Conservation (phyloP, 2,329 filamentous ascomycete species). For the Diatrype stigma region DNA sequence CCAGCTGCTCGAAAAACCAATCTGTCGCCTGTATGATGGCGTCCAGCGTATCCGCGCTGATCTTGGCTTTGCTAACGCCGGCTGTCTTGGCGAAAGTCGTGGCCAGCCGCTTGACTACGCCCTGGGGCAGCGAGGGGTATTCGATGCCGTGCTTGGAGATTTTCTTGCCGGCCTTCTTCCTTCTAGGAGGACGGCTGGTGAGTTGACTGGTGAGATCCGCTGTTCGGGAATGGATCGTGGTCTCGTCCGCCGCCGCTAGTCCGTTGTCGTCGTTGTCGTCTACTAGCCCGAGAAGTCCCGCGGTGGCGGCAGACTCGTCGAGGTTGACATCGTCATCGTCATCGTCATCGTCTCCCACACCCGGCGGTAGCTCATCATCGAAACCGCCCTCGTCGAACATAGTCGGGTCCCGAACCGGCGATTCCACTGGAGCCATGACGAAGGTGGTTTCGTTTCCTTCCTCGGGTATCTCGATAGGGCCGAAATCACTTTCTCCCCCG, state of each 20-base stretch:
- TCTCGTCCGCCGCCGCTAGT: conserved; percentile 11
- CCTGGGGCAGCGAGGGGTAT: conserved; percentile 69
- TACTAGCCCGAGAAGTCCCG: conserved; percentile 18
- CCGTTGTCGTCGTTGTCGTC: conserved; percentile 20
- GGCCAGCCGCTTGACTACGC: conserved; percentile 70
- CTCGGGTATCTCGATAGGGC: conserved; percentile 42
- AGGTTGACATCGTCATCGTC: conserved; percentile 17
- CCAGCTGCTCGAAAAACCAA: conserved; percentile 87
- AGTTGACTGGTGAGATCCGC: conserved; percentile 8
- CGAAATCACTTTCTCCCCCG: conserved; percentile 47
- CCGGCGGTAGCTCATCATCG: conserved; percentile 5
- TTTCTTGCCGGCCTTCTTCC: conserved; percentile 44
- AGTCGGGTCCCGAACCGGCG: conserved; percentile 23
- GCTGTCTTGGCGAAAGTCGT: conserved; percentile 67
- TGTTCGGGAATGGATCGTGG: conserved; percentile 11
- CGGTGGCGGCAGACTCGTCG: conserved; percentile 19
- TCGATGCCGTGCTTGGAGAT: conserved; percentile 69
- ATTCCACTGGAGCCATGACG: conserved; percentile 35
- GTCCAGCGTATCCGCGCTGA: conserved; percentile 68
- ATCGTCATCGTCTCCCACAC: conserved; percentile 7
- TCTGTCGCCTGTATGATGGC: conserved; percentile 78
- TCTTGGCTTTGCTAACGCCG: conserved; percentile 61
- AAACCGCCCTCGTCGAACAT: neutral
- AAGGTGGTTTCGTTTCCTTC: conserved; percentile 50
- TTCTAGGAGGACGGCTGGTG: conserved; percentile 20